Evolutionary conservation across 495 filamentous ascomycete species (phyloP), one percentile per base, ranked within the genome.

Genomic region (Cetradonia linearis): DNA sequence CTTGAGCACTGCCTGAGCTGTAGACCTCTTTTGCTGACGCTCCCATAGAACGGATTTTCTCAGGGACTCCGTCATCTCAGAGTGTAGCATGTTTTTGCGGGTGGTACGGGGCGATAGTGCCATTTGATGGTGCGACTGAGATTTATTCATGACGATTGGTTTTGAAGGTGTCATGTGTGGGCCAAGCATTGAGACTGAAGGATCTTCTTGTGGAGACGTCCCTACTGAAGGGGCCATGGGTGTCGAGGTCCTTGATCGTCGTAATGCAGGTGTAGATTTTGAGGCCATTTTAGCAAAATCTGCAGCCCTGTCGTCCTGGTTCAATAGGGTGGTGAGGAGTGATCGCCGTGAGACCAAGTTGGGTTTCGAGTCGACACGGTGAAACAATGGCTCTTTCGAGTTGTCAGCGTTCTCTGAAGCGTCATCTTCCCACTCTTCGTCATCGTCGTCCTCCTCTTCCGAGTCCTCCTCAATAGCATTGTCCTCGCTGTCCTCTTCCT

Each of bases 1-100:
- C 76, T 96, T 95, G 62, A 95, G 76, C 59, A 91, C 89, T 6
- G 92, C 91, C 61, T 87, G 87, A 58, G 87, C 86, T 5, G 90
- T 95, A 34, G 87, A 85, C 60, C 87, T 88, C 81, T 92, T 95
- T 76, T 91, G 87, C 66, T 91, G 86, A 28, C 88, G 86, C 66
- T 92, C 88, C 85, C 86, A 90, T 16, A 92, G 75, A n/a, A 92
- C 77, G 61, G 90, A 83, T 64, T 83, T 82, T 23, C 88, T 81
- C 18, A 92, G 77, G 33, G 87, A 90, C 65, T 88, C 86, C 5
- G 88, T 89, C 63, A 99, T 76, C 73, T 99, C 93, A 28, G 89
- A 91, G 37, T 89, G 85, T 58, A 99, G 81, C 93, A 99, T 99
- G 72, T 99, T 95, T 48, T 92, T 82, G 49, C 94, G 84, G 0